Base-by-base conservation (phyloP, 345 rosid species). In the Gossypium turneri region DNA sequence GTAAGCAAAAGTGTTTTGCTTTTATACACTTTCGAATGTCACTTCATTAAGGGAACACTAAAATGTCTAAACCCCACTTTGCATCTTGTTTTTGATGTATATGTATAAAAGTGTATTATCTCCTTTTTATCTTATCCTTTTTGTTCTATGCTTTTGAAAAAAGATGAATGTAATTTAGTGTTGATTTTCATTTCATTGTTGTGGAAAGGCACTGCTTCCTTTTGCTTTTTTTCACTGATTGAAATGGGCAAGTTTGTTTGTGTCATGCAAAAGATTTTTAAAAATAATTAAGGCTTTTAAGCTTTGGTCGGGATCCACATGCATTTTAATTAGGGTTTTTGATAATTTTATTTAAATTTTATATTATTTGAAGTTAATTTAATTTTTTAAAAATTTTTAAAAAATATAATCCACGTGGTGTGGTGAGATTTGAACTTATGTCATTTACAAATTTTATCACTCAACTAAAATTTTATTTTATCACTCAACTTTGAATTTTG, bases 171-270 rank as follows among this genome's bases (percentile, higher is more conserved):
- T 15, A 16, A 17, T 68, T 50, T 68, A 16, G 58, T 3, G 44
- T 34, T 34, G 38, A 34, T 68, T 48, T 45, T 24, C 4, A 9
- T 50, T 41, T 4, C 34, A 55, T 67, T 79, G 13, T 70, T 58
- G 73, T 60, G 5, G 43, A 66, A 52, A 48, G 53, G 47, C 12
- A 67, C 22, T 3, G 4, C 22, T 20, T 78, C 56, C 9, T 5
- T 56, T 20, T 12, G 19, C 71, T 13, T 60, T 80, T 77, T 34
- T 34, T 34, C 80, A 71, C 73, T 77, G 81, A 78, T 83, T 70
- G 74, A 69, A 64, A 78, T 75, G 78, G 71, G 72, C 25, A 76
- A 44, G 9, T 73, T 55, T 73, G 61, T 67, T 75, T 79, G 60
- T 41, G 68, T 67, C 63, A 17, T 72, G 29, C n/a, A 63, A 13